These are phyloP conservation scores for Colletotrichum tropicicola DNA, from an alignment of 2,329 filamentous ascomycete species.

Conservation along the genomic window DNA sequence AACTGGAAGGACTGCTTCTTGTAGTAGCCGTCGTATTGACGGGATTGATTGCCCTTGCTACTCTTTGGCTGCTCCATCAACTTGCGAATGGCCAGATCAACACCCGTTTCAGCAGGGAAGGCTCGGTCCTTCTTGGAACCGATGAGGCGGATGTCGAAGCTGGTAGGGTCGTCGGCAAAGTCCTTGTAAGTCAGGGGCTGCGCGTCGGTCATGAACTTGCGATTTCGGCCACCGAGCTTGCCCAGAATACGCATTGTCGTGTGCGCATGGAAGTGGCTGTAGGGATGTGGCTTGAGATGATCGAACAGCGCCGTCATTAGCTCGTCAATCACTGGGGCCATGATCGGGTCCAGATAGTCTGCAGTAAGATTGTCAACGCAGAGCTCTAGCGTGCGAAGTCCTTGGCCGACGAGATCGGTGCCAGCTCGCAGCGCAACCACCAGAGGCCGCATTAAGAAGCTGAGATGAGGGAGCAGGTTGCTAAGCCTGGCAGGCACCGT, in stretches of 20 bases:
- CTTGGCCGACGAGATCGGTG: conserved; percentile 93
- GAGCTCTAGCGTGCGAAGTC: conserved; percentile 89
- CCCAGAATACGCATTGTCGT: conserved; percentile 97
- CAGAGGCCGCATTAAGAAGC: conserved; percentile 94
- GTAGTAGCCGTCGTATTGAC: conserved; percentile 82
- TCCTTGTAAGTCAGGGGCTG: conserved; percentile 84
- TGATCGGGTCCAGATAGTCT: conserved; percentile 97
- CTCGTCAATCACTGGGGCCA: conserved; percentile 98
- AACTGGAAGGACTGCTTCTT: conserved; percentile 93
- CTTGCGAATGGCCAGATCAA: conserved; percentile 89
- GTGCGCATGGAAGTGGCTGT: conserved; percentile 97
- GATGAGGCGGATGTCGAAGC: conserved; percentile 88
- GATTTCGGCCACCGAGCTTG: conserved; percentile 93
- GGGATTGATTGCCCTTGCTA: conserved; percentile 58
- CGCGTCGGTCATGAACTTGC: conserved; percentile 93
- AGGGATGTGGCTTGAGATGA: conserved; percentile 90
- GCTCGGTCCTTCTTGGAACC: conserved; percentile 89
- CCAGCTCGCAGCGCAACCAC: conserved; percentile 95
- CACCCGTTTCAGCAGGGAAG: conserved; percentile 85
- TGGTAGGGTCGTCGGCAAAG: conserved; percentile 87
- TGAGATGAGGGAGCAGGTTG: conserved; percentile 93
- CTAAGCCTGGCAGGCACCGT: conserved; percentile 95
- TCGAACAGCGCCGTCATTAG: conserved; percentile 98
- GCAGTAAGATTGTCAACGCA: conserved; percentile 98
- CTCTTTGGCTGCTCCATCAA: conserved; percentile 81